Evolutionary conservation across 345 rosid species (phyloP).

Genomic region (Hypericum androsaemum): DNA sequence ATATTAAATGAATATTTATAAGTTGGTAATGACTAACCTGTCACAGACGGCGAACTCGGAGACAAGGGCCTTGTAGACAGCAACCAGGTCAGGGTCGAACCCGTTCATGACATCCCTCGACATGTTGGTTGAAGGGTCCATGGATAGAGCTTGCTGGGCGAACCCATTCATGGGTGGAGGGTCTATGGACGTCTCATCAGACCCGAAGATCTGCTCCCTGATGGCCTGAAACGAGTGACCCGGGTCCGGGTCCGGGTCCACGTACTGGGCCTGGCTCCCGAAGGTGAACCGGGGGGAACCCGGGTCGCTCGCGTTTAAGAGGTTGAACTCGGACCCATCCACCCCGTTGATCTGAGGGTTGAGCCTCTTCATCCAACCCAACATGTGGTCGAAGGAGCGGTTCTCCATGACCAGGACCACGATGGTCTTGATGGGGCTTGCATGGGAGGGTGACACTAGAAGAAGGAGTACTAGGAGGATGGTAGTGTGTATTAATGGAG

Average conservation of each 20-base stretch:
- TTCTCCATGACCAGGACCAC: constrained; percentile 90
- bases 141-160: constrained; percentile 63
- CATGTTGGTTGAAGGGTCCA: constrained; percentile 49
- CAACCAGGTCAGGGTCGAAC: constrained; percentile 50
- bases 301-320: constrained; percentile 39
- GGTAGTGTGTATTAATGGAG: background rate
- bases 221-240: constrained; percentile 95
- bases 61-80: constrained; percentile 74
- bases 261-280: constrained; percentile 48
- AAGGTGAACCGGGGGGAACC: constrained; percentile 32
- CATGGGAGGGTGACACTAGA: constrained; percentile 8
- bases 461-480: constrained; percentile 6
- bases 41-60: constrained; percentile 81
- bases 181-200: constrained; percentile 39
- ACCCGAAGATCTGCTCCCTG: constrained; percentile 80
- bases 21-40: constrained; percentile 28
- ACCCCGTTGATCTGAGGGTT: constrained; percentile 85
- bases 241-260: constrained; percentile 93
- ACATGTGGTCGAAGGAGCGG: constrained; percentile 92
- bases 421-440: constrained; percentile 50
- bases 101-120: constrained; percentile 73
- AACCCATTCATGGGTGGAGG: constrained; percentile 88
- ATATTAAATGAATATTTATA: no score
- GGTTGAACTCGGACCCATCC: constrained; percentile 56
- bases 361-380: constrained; percentile 92